Conservation (phyloP, 2,329 filamentous ascomycete species). For the Didymella arachidicola region DNA sequence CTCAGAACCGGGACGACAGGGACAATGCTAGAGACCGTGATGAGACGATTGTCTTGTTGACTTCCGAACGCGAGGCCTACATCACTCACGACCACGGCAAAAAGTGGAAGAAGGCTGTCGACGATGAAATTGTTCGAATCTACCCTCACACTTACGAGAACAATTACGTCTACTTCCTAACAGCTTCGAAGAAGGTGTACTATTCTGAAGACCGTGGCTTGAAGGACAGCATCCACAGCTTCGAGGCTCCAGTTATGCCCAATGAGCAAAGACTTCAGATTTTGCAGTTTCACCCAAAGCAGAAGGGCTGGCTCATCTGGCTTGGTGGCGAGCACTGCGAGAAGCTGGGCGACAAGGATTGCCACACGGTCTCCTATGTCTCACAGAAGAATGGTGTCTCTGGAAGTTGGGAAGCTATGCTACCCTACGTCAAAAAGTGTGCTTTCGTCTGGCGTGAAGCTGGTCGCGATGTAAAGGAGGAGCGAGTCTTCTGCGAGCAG, state of each 20-base stretch:
- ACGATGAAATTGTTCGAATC: slow-evolving; percentile 73
- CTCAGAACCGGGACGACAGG: slow-evolving; percentile 75
- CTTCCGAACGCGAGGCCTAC: slow-evolving; percentile 67
- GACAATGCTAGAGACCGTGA: slow-evolving; percentile 68
- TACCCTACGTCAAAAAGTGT: slow-evolving; percentile 79
- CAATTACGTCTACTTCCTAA: slow-evolving; percentile 87
- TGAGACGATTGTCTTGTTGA: slow-evolving; percentile 75
- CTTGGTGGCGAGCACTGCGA: slow-evolving; percentile 75
- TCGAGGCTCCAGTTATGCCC: slow-evolving; percentile 72
- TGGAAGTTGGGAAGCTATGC: slow-evolving; percentile 72
- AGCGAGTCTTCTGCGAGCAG: slow-evolving; percentile 71
- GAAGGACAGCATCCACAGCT: slow-evolving; percentile 70
- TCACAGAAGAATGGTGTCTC: slow-evolving; percentile 78
- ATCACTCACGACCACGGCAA: slow-evolving; percentile 89
- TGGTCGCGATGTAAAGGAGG: slow-evolving; percentile 62
- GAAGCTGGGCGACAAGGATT: slow-evolving; percentile 60
- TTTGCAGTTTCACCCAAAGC: slow-evolving; percentile 81
- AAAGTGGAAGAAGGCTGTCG: slow-evolving; percentile 77
- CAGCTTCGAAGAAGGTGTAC: slow-evolving; percentile 70
- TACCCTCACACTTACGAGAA: slow-evolving; percentile 81
- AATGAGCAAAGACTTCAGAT: slow-evolving; percentile 62
- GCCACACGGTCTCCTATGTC: slow-evolving; percentile 77
- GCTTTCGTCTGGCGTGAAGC: slow-evolving; percentile 79
- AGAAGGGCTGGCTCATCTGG: slow-evolving; percentile 89
- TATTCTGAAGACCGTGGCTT: slow-evolving; percentile 82